Evolutionary conservation across 2,329 filamentous ascomycete species (phyloP), one percentile per base, ranked within the genome.

Genomic region (Calonectria hawksworthii): DNA sequence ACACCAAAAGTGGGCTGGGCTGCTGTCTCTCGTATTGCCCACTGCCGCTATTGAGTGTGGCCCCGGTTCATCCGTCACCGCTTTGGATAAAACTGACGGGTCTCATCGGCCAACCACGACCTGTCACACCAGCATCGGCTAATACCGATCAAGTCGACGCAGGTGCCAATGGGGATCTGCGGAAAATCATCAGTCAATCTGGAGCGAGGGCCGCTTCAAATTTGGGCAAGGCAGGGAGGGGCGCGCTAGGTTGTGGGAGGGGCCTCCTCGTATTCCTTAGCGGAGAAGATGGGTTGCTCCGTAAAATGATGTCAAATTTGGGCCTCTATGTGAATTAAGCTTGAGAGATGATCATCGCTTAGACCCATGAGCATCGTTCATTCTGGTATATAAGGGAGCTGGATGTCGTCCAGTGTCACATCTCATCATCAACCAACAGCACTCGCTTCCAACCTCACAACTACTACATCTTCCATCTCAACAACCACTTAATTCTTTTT

Each of bases 281-380:
- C 36, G 34, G 34, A n/a, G 13, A 41, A 8, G 32, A 63, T 38
- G 21, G 56, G 32, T 28, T 41, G n/a, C n/a, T 28, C 34, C 21
- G 34, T 38, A 30, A 38, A 41, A 63, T 63, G 56, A 63, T 63
- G 56, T 63, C 56, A 63, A 63, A 63, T 41, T 61, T 63, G 56
- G 56, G 34, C 23, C 34, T 63, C 34, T n/a, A 38, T 38, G 38
- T 41, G 56, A 41, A 28, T 63, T 63, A 41, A 63, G 34, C 56
- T 28, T 63, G 38, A 21, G 56, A 63, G 34, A 21, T 23, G 56
- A 26, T 61, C n/a, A 8, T 41, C 10, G 56, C 56, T 38, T 38
- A 11, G 23, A n/a, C 34, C 13, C 6, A 28, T 36, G 18, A 23
- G 34, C 34, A 63, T 63, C 23, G n/a, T 18, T 28, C 36, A 6